These are phyloP conservation scores for Hypoxylon perforatum DNA, from an alignment of 495 filamentous ascomycete genomes.

Conservation along the genomic window DNA sequence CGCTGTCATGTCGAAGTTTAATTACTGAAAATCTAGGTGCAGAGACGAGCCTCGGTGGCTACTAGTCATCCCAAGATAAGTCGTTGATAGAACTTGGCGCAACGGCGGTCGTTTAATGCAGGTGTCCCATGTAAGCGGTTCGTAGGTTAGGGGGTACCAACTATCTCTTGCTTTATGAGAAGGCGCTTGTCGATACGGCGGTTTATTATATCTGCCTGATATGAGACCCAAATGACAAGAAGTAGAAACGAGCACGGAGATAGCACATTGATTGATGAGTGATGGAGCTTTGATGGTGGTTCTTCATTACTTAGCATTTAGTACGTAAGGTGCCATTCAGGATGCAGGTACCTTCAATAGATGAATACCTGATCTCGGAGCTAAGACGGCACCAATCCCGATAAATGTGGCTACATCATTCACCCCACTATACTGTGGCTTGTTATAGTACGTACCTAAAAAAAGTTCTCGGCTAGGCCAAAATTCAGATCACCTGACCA, in stretches of 20 bases:
- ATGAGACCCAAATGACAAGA: neutral
- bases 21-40: constrained; percentile 2
- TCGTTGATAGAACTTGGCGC: constrained; percentile 11
- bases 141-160: neutral
- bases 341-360: constrained; percentile 1
- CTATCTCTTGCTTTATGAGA: neutral
- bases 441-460: constrained; percentile 8
- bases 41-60: constrained; percentile 3
- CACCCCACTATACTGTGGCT: constrained; percentile 10
- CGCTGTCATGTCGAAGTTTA: constrained; percentile 68
- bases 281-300: neutral
- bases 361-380: constrained; percentile 17
- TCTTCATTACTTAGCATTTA: constrained; percentile 11
- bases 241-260: neutral
- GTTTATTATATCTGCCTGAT: too few species aligned
- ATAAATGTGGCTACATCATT: too few species aligned
- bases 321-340: neutral
- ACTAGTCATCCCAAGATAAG: constrained; percentile 15
- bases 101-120: constrained; percentile 12
- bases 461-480: constrained; percentile 18
- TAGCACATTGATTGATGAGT: constrained; percentile 24
- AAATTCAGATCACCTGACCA: constrained; percentile 34
- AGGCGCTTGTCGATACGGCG: too few species aligned
- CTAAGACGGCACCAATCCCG: too few species aligned
- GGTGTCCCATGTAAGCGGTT: constrained; percentile 13